Base-by-base conservation (phyloP, 805 yeast species). In the Starmerella scarabaei region DNA sequence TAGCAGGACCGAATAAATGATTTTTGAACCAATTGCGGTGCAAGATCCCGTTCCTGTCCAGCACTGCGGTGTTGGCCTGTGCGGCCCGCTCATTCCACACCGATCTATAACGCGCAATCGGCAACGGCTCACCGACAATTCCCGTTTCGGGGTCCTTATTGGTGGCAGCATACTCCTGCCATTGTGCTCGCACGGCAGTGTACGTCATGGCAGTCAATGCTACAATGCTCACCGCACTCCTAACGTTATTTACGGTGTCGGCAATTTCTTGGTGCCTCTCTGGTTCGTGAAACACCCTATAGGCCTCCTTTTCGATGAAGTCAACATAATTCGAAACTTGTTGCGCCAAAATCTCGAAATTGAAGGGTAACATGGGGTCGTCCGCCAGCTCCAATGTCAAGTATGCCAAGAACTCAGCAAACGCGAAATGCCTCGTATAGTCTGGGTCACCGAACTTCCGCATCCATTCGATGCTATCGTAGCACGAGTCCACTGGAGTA, bases 61-160 rank as follows among this genome's bases (percentile, higher is more conserved):
- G 53, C 47, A 81, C 69, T 16, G 64, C 57, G 46, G 69, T 70
- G 46, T 76, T 78, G 42, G 81, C 64, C 14, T 61, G 56, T 3
- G 72, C 58, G 51, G 83, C 59, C 44, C 73, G 73, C n/a, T 73
- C 68, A 58, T 86, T 86, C 82, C 91, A 80, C 41, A 73, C 73
- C 78, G 82, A 73, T 52, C 97, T 66, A 47, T 72, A 75, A 34
- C 77, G 74, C 0, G 86, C 69, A 30, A 82, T 61, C 41, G 79
- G 55, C 1, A 84, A 72, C 1, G 93, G 85, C 55, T 86, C 86
- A 4, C 26, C 30, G 9, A 47, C 20, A n/a, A 29, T 14, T 15
- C 43, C 45, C 11, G 38, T 35, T 36, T 67, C 70, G 24, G 67
- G 65, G 28, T 59, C 50, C 3, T 71, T 71, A 17, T 72, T 60